Conservation (phyloP, 805 yeast genomes). For the Candida suzukii region DNA sequence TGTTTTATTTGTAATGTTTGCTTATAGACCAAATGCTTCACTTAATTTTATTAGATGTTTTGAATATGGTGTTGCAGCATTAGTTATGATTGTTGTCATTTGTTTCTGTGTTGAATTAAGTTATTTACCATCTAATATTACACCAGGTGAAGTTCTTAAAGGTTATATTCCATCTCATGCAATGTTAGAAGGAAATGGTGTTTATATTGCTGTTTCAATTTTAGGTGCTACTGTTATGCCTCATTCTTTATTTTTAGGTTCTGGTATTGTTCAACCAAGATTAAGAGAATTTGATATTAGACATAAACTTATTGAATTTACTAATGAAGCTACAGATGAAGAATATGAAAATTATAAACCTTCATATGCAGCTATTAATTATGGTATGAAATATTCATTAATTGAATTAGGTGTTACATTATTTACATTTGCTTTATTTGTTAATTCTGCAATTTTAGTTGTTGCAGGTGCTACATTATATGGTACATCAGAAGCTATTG, state of each 20-base stretch:
- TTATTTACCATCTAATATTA: conserved; percentile 22
- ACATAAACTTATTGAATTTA: conserved; percentile 24
- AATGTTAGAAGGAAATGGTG: conserved; percentile 35
- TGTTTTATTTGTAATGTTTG: conserved; percentile 38
- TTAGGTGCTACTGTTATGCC: conserved; percentile 49
- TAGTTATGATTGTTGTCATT: conserved; percentile 35
- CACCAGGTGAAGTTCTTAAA: conserved; percentile 28
- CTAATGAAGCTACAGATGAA: conserved; percentile 25
- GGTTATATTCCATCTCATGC: conserved; percentile 37
- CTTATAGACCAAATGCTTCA: conserved; percentile 38
- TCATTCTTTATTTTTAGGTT: conserved; percentile 41
- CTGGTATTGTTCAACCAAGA: conserved; percentile 42
- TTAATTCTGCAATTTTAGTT: conserved; percentile 71
- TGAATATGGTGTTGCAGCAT: conserved; percentile 34
- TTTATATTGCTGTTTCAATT: conserved; percentile 40
- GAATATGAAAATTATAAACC: conserved; percentile 52
- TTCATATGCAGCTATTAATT: conserved; percentile 55
- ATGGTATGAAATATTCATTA: conserved; percentile 61
- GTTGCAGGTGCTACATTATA: conserved; percentile 73
- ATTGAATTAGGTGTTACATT: conserved; percentile 59
- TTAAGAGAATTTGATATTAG: conserved; percentile 36
- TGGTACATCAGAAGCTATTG: conserved; percentile 46
- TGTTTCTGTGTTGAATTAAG: conserved; percentile 40
- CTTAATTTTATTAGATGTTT: conserved; percentile 33
- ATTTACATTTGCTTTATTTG: conserved; percentile 73